Evolutionary conservation across 768 basidiomycete species (phyloP).

Genomic region (Tephrocybe sp.): DNA sequence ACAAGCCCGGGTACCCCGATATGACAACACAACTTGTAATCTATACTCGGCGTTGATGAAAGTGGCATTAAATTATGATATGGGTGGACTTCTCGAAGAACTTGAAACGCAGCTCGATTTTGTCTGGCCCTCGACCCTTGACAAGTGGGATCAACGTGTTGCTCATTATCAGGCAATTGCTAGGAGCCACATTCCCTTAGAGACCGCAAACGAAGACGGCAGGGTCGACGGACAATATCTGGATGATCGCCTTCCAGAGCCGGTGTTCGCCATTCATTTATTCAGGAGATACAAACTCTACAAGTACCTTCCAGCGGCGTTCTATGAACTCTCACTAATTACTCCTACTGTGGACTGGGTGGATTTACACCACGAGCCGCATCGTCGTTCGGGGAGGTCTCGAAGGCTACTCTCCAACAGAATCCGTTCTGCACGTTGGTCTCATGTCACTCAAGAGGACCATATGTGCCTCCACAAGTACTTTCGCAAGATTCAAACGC

Average conservation of each 20-base stretch:
- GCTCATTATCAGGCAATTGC: neutral
- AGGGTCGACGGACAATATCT: constrained; percentile 4
- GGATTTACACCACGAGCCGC: constrained; percentile 1
- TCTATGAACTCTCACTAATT: constrained; percentile 8
- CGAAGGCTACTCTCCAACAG: neutral
- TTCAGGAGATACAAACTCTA: constrained; percentile 1
- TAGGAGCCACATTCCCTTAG: neutral
- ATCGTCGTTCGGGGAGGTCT: constrained; percentile 1
- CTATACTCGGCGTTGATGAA: neutral
- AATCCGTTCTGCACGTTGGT: constrained; percentile 9
- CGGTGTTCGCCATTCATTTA: neutral
- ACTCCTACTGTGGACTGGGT: neutral
- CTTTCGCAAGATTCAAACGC: constrained; percentile 1
- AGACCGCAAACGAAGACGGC: neutral
- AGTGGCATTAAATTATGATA: neutral
- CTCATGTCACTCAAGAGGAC: neutral
- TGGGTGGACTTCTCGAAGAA: neutral
- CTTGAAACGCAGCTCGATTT: neutral
- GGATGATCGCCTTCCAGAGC: neutral
- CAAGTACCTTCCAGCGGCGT: constrained; percentile 4
- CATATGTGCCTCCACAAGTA: constrained; percentile 9
- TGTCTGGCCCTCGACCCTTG: neutral
- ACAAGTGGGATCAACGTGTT: neutral
- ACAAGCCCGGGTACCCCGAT: neutral
- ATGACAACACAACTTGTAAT: neutral